Evolutionary conservation across 495 filamentous ascomycete species (phyloP), one percentile per base, ranked within the genome.

Genomic region (Durotheca rogersii): DNA sequence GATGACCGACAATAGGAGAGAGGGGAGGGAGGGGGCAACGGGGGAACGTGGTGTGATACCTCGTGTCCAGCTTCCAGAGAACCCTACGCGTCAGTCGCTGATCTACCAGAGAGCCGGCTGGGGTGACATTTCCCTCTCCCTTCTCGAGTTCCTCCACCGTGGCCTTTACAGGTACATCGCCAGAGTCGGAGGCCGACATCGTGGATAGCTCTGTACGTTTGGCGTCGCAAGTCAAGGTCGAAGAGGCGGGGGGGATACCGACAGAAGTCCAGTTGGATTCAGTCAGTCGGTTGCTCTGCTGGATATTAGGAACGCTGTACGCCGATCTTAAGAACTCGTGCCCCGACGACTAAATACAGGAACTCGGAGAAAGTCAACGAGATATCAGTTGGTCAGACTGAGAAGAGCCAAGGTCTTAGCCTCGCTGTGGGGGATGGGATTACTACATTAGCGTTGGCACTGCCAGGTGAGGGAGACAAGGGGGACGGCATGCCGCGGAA

Each of bases 1-100:
- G n/a, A n/a, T n/a, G n/a, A n/a, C n/a, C n/a, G n/a, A n/a, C n/a
- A n/a, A n/a, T n/a, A n/a, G n/a, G n/a, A 30, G 23, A 31, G 11
- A 11, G n/a, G 41, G 19, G 19, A 15, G n/a, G 12, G 23, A 42
- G 41, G 35, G 47, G 7, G 19, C 16, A 9, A 12, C 18, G 38
- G 41, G 35, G 47, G 7, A 32, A 55, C 18, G 41, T 39, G 25
- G 27, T 37, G 36, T 38, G 14, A 47, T 53, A 83, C 79, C 77
- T 75, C 20, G 72, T 71, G 61, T 82, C 79, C 18, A 80, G 60
- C 56, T 81, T 81, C 52, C 70, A 70, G 7, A 83, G 55, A 25
- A 83, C 65, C 39, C 58, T 65, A 17, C 73, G 65, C 11, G 67
- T 70, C 47, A 72, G 40, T 7, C 57, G 40, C 40, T 51, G 51